Evolutionary conservation across 2,329 filamentous ascomycete species (phyloP).

Genomic region (Pseudogymnoascus sp.): DNA sequence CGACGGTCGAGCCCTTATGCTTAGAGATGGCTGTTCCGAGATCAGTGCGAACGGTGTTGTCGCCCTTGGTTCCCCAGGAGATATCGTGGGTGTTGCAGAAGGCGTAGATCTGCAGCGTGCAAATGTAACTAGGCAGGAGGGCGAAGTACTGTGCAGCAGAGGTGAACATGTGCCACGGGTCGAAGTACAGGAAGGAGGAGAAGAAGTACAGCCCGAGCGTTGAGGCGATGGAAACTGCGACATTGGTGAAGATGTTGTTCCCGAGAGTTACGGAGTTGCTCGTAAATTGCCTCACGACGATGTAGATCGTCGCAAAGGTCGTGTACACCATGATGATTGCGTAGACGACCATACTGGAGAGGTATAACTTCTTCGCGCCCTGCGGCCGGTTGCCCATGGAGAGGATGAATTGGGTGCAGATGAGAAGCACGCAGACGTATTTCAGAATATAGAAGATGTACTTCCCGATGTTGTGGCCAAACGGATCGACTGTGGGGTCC

Average conservation of each 20-base stretch:
- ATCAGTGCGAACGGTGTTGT: slow-evolving; percentile 90
- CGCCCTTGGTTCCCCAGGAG: slow-evolving; percentile 97
- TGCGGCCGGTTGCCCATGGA: slow-evolving; percentile 95
- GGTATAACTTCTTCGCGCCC: slow-evolving; percentile 84
- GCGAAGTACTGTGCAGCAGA: slow-evolving; percentile 86
- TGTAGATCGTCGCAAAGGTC: slow-evolving; percentile 79
- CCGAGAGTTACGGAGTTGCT: slow-evolving; percentile 51
- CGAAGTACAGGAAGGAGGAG: slow-evolving; percentile 93
- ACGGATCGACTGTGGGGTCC: slow-evolving; percentile 75
- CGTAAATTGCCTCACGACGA: slow-evolving; percentile 72
- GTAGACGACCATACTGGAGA: slow-evolving; percentile 84
- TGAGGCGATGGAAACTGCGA: slow-evolving; percentile 81
- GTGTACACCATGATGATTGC: slow-evolving; percentile 93
- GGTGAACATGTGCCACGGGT: slow-evolving; percentile 99
- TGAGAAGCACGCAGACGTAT: slow-evolving; percentile 79
- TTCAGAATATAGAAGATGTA: slow-evolving; percentile 81
- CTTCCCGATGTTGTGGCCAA: slow-evolving; percentile 76
- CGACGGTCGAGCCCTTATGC: slow-evolving; percentile 66
- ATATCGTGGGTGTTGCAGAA: slow-evolving; percentile 99
- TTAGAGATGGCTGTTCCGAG: slow-evolving; percentile 76
- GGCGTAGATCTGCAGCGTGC: slow-evolving; percentile 93
- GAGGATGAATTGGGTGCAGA: slow-evolving; percentile 91
- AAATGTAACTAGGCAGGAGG: slow-evolving; percentile 87
- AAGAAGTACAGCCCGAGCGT: slow-evolving; percentile 92
- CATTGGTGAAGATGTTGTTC: slow-evolving; percentile 88